Evolutionary conservation across 2,329 filamentous ascomycete species (phyloP).

Genomic region (Fusarium sp.): DNA sequence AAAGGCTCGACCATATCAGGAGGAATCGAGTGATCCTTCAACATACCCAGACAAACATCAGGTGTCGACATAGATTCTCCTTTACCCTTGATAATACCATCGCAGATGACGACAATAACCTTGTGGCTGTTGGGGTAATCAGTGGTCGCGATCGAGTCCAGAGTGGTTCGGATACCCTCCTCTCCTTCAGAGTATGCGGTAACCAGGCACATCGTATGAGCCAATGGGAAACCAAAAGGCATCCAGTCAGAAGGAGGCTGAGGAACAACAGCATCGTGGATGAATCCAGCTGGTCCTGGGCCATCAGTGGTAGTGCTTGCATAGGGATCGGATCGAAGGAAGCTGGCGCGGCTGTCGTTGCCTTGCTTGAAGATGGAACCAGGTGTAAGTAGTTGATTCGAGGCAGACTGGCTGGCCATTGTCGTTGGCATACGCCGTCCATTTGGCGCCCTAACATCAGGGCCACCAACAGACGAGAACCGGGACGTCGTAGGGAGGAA

Average conservation of each 20-base stretch:
- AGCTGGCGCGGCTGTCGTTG: constrained; percentile 72
- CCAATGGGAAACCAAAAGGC: constrained; percentile 94
- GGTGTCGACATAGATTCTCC: constrained; percentile 89
- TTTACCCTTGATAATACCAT: constrained; percentile 96
- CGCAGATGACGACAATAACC: constrained; percentile 93
- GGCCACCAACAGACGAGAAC: constrained; percentile 89
- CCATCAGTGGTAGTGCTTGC: constrained; percentile 69
- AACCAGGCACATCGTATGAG: constrained; percentile 92
- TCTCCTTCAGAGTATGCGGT: constrained; percentile 97
- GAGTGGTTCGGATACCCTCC: constrained; percentile 89
- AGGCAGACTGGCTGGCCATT: constrained; percentile 90
- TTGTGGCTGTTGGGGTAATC: constrained; percentile 99
- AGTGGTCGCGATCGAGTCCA: constrained; percentile 96
- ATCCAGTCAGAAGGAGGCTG: constrained; percentile 98
- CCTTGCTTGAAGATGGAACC: constrained; percentile 76
- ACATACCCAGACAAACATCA: constrained; percentile 90
- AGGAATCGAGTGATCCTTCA: constrained; percentile 86
- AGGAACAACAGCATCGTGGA: constrained; percentile 94
- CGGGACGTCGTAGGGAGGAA: constrained; percentile 94
- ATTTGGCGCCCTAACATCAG: constrained; percentile 65
- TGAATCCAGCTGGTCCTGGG: constrained; percentile 89
- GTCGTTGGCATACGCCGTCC: constrained; percentile 77
- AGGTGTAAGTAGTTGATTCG: constrained; percentile 76
- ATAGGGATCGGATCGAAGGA: constrained; percentile 70
- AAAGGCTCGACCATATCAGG: constrained; percentile 87